Conservation (phyloP, 2,329 filamentous ascomycete species). For the Fusarium temperatum region DNA sequence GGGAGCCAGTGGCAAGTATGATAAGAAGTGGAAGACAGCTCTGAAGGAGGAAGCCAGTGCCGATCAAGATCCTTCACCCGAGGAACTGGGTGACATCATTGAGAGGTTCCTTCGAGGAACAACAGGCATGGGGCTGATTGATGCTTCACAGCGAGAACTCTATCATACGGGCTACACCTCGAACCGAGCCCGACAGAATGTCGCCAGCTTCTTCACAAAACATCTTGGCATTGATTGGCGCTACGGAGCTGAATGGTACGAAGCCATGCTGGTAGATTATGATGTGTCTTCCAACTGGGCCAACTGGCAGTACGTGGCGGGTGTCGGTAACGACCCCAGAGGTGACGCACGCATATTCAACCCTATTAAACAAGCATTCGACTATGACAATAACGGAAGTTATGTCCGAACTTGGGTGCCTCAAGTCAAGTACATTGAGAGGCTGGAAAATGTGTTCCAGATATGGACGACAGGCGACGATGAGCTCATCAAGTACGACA, state of each 20-base stretch:
- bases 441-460: slow-evolving; percentile 72
- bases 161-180: slow-evolving; percentile 81
- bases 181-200: slow-evolving; percentile 79
- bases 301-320: slow-evolving; percentile 84
- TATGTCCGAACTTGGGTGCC: slow-evolving; percentile 80
- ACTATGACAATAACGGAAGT: slow-evolving; percentile 75
- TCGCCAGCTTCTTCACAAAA: slow-evolving; percentile 77
- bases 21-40: slow-evolving; percentile 60
- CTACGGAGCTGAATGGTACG: slow-evolving; percentile 84
- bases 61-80: slow-evolving; percentile 53
- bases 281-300: slow-evolving; percentile 81
- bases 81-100: slow-evolving; percentile 59
- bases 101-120: slow-evolving; percentile 70
- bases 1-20: slow-evolving; percentile 53
- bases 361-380: slow-evolving; percentile 80
- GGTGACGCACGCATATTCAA: slow-evolving; percentile 80
- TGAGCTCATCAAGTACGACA: slow-evolving; percentile 64
- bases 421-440: slow-evolving; percentile 67
- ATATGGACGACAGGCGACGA: slow-evolving; percentile 70
- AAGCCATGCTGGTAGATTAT: slow-evolving; percentile 78
- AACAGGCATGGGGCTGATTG: slow-evolving; percentile 80
- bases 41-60: slow-evolving; percentile 41
- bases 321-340: slow-evolving; percentile 81
- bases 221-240: slow-evolving; percentile 82
- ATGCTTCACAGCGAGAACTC: slow-evolving; percentile 79